Evolutionary conservation across 495 filamentous ascomycete genomes (phyloP), one percentile per base, ranked within the genome.

Genomic region (Rusavskia elegans): DNA sequence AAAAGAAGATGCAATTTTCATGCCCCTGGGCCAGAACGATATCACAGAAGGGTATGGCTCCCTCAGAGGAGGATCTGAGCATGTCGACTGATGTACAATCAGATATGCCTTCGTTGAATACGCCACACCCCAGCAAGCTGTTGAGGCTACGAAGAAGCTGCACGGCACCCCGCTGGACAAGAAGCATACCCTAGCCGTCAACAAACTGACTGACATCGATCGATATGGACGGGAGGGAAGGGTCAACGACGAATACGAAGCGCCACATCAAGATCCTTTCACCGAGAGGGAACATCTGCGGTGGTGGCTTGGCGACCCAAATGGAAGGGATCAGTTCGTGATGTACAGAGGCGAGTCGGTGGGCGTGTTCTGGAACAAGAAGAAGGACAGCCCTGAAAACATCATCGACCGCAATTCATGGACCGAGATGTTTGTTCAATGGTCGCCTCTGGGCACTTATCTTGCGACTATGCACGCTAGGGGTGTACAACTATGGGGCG

Each of bases 171-270:
- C 89, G 23, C 81, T 97, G 61, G 92, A 98, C 72, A 95, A 87
- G 74, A 95, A 79, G 71, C 88, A 98, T 75, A 94, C 84, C 20
- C 78, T 98, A 55, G 76, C 79, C 55, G 89, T 97, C 61, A 98
- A 98, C 78, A 98, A 98, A 69, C 72, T 98, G 63, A 95, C 90
- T 61, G 92, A 98, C 67, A 86, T 98, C 59, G 92, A 97, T 58
- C 83, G 90, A 53, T 98, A 89, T 68, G 92, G 92, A 27, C 79
- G 88, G 16, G 90, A 96, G 70, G 92, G 93, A 56, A 81, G 87
- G 32, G 78, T 98, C 60, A 82, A 93, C 50, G 92, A 98, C 60
- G 81, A 87, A 56, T 96, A 95, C 66, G 76, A 77, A 27, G 73
- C 83, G 7, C 90, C 92, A 35, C 59, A 75, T 53, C 76, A 90